Evolutionary conservation across 83 land plant species (phyloP), one percentile per base, ranked within the genome.

Genomic region (Picea mariana): DNA sequence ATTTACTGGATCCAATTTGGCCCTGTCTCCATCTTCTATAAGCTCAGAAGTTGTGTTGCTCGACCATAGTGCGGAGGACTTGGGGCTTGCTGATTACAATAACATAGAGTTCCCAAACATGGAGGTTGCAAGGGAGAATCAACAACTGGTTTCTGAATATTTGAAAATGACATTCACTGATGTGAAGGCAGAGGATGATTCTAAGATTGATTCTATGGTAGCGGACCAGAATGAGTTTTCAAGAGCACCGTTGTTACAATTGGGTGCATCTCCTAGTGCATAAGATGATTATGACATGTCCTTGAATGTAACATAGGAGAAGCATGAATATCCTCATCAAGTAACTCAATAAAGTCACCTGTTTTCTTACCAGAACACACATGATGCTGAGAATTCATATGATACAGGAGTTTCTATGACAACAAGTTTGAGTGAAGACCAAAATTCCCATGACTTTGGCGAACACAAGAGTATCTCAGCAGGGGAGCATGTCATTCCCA

Each of bases 31-130:
- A 17, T 81, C 87, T 1, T 85, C 91, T 7, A 89, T 88, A 68
- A 79, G 82, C 38, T 87, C 91, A 38, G 90, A 89, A 31, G 90
- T 91, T 17, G 87, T 88, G 23, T 27, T 91, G 81, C 78, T 89
- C 0, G 89, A 89, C 62, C 42, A 82, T 9, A 85, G 40, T 13
- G 49, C 84, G 0, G 81, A 83, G 23, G 80, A 59, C 0, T 16
- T 66, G 62, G 83, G 89, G 17, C 89, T 82, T 8, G 80, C 66
- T 20, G 95, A 93, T 80, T 93, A 86, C 77, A 78, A 79, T 24
- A 89, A 85, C 52, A 85, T 93, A 17, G 96, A 91, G 27, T 89
- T 93, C 61, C 96, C 93, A 0, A 92, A 93, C 49, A 83, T 91
- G 27, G 85, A 87, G 34, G 84, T 87, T 5, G 94, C 79, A 4